Evolutionary conservation across 768 basidiomycete species (phyloP).

Genomic region (Mycena galericulata): DNA sequence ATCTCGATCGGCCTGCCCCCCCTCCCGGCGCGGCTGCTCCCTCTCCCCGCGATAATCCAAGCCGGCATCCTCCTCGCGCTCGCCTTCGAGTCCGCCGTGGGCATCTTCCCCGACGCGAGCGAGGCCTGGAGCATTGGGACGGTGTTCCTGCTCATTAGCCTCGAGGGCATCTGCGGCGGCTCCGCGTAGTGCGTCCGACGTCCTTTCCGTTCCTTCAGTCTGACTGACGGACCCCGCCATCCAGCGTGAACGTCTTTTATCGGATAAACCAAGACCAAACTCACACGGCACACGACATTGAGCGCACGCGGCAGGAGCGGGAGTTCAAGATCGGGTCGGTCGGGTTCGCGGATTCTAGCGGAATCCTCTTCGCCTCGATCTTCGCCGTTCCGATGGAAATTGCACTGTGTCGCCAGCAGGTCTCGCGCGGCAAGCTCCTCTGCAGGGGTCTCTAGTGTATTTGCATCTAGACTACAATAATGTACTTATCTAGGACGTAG

Average conservation of each 20-base stretch:
- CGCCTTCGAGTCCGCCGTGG: slow-evolving; percentile 74
- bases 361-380: slow-evolving; percentile 74
- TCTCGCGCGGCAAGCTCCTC: slow-evolving; percentile 73
- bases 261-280: slow-evolving; percentile 81
- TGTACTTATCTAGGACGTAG: slow-evolving; percentile 17
- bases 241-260: slow-evolving; percentile 90
- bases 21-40: slow-evolving; percentile 74
- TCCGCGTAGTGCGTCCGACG: slow-evolving; percentile 83
- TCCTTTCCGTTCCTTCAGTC: slow-evolving; percentile 26
- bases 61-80: slow-evolving; percentile 71
- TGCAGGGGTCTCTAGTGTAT: slow-evolving; percentile 60
- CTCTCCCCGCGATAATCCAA: slow-evolving; percentile 84
- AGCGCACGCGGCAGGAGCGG: slow-evolving; percentile 77
- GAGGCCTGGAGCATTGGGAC: slow-evolving; percentile 62
- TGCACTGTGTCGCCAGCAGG: slow-evolving; percentile 79
- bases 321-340: slow-evolving; percentile 94
- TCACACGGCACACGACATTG: slow-evolving; percentile 59
- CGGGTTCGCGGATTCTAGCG: slow-evolving; percentile 86
- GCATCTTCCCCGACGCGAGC: slow-evolving; percentile 65
- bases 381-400: slow-evolving; percentile 82
- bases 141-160: slow-evolving; percentile 82
- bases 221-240: not conserved
- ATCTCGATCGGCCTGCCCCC: slow-evolving; percentile 88
- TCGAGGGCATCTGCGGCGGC: slow-evolving; percentile 95
- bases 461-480: slow-evolving; percentile 12